phyloP scores from a whole-genome alignment of 768 basidiomycete species.

The Psilocybe subaeruginosa region DNA sequence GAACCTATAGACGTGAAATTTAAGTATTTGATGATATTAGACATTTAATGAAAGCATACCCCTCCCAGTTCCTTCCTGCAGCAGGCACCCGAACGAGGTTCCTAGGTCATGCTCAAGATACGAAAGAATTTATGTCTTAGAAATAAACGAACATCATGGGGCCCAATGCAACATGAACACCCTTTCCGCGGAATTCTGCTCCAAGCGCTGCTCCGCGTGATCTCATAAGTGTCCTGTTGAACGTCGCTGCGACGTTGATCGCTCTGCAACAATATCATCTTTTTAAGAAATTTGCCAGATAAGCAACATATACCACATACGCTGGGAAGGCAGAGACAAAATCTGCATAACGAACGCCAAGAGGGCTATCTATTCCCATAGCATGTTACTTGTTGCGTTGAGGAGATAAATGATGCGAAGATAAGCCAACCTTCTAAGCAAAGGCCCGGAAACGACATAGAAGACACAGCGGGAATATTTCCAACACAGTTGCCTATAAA shows the following conservation, averaged over 20 bases:
- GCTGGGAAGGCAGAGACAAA: conserved; percentile 52
- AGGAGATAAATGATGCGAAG: background rate
- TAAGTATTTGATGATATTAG: background rate
- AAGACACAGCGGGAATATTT: conserved; percentile 48
- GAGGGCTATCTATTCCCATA: conserved; percentile 38
- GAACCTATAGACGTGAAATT: conserved; percentile 32
- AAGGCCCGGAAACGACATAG: conserved; percentile 51
- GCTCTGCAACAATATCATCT: conserved; percentile 30
- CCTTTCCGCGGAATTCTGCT: conserved; percentile 62
- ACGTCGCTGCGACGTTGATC: conserved; percentile 56
- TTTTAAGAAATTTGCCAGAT: background rate
- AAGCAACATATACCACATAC: conserved; percentile 28
- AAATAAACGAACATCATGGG: conserved; percentile 46
- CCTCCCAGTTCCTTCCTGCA: conserved; percentile 57
- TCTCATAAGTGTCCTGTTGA: conserved; percentile 58
- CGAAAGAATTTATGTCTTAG: background rate
- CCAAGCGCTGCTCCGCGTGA: conserved; percentile 60
- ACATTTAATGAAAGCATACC: conserved; percentile 26
- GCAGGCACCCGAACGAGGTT: conserved; percentile 48
- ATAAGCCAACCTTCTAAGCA: conserved; percentile 46
- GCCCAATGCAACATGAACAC: conserved; percentile 55
- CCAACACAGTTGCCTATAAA: conserved; percentile 47
- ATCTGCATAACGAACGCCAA: conserved; percentile 54
- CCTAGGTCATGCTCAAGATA: conserved; percentile 27
- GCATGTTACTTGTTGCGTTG: background rate